Percentiles rank a stretch among this genome's conserved stretches.
Evolutionary conservation across 2,329 filamentous ascomycete species (phyloP).

Genomic region (Colletotrichum chlorophyti): DNA sequence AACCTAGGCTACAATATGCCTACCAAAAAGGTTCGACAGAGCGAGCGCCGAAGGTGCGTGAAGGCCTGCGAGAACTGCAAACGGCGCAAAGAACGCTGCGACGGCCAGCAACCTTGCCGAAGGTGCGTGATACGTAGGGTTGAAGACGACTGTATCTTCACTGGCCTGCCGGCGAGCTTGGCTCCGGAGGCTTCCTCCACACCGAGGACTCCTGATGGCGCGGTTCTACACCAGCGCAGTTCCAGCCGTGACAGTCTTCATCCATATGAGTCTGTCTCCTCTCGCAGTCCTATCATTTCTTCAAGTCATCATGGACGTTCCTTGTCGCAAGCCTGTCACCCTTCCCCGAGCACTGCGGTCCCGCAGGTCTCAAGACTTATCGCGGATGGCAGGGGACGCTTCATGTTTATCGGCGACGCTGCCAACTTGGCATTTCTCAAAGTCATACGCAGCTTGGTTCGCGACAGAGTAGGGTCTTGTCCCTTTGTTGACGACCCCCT

Average conservation of each 20-base stretch:
- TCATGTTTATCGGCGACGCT: constrained; percentile 46
- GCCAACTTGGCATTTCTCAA: constrained; percentile 42
- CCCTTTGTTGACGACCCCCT: constrained; percentile 42
- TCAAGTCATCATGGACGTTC: not conserved
- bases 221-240: not conserved
- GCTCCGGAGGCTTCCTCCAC: not conserved
- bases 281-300: not conserved
- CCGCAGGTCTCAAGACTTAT: constrained; percentile 38
- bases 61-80: constrained; percentile 37
- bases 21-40: constrained; percentile 29
- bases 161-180: not conserved
- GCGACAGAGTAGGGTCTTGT: constrained; percentile 38
- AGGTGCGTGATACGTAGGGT: constrained; percentile 34
- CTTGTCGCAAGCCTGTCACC: constrained; percentile 10
- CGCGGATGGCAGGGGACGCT: constrained; percentile 39
- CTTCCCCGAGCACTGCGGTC: constrained; percentile 23
- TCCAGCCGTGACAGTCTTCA: not conserved
- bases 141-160: constrained; percentile 31
- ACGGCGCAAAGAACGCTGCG: constrained; percentile 38
- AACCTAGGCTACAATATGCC: constrained; percentile 31
- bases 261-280: not conserved
- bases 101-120: constrained; percentile 35
- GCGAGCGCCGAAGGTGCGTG: constrained; percentile 35
- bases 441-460: constrained; percentile 41
- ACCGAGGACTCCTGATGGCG: not conserved